Evolutionary conservation across 202 grass and related monocot genomes (phyloP).

Genomic region (Setaria italica): DNA sequence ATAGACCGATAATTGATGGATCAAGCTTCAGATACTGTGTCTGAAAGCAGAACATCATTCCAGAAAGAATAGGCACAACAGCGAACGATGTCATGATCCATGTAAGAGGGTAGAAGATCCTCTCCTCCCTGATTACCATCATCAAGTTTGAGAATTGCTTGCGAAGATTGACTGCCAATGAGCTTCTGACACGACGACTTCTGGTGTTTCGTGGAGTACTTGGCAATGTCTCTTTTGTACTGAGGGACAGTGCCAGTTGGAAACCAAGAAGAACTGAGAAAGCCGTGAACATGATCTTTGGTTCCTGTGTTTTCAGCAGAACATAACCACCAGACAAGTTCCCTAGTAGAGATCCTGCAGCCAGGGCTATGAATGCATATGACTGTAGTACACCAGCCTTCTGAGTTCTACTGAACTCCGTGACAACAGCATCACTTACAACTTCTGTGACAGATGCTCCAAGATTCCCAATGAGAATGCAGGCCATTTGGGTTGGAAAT

Average conservation of each 20-base stretch:
- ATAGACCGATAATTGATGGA: conserved; percentile 78
- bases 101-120: conserved; percentile 71
- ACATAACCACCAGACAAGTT: conserved; percentile 79
- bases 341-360: conserved; percentile 75
- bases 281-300: conserved; percentile 76
- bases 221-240: conserved; percentile 65
- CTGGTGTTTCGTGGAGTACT: conserved; percentile 29
- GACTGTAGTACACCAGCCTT: conserved; percentile 80
- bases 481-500: conserved; percentile 75
- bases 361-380: conserved; percentile 78
- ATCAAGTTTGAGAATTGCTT: conserved; percentile 69
- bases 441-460: conserved; percentile 90
- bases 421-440: conserved; percentile 83
- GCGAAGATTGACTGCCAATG: conserved; percentile 57
- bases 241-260: conserved; percentile 72
- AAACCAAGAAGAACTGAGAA: conserved; percentile 77
- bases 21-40: conserved; percentile 82
- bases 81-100: conserved; percentile 89
- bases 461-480: conserved; percentile 85
- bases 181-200: conserved; percentile 33
- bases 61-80: conserved; percentile 75
- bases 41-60: conserved; percentile 89
- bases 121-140: conserved; percentile 52
- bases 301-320: conserved; percentile 71
- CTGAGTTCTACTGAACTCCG: conserved; percentile 74